Base-by-base conservation (phyloP, 139 green algal species). In the Gonium pectorale region DNA sequence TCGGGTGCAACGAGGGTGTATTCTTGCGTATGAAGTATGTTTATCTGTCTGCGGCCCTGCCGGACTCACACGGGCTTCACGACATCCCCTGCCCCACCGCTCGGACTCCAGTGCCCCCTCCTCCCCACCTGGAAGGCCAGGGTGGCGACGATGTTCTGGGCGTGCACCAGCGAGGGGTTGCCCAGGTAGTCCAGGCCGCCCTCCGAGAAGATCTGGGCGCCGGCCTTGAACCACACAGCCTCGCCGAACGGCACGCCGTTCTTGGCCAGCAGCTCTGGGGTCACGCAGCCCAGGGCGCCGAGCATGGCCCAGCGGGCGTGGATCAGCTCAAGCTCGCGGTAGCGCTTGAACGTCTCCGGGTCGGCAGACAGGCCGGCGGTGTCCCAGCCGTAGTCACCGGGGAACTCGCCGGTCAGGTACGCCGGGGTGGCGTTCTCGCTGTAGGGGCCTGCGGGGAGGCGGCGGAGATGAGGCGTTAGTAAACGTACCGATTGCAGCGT, bases 251-350 rank as follows among this genome's bases (percentile, higher is more conserved):
- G 38, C 40, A 91, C 87, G 78, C 86, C 81, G 79, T 88, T 82
- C 43, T 79, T 86, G 37, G 88, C 66, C 67, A 92, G 86, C 71
- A 94, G 86, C 88, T 91, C 88, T n/a, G 88, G 88, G 73, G 66
- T 86, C 7, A 91, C 29, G 43, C 82, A 87, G 80, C 96, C 96
- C 68, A 99, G 92, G 29, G 96, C 93, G 56, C 96, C 96, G 15
- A 99, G 94, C 95, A 99, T 98, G 46, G 97, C 97, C 97, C 97
- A 99, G 85, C 97, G 93, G 22, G 95, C 95, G 92, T 99, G 97
- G 91, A 99, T 98, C 59, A 99, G 80, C 94, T 99, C 97, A 67
- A 96, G 81, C 94, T 98, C 96, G 79, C 97, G 93, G 94, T 98
- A 98, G 84, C 92, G 69, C 38, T 72, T 43, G 86, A 92, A 92